A percentile compares a stretch with the other conserved stretches of the same genome.
Conservation (phyloP, 75 land plant species). For the Cupressus sempervirens region DNA sequence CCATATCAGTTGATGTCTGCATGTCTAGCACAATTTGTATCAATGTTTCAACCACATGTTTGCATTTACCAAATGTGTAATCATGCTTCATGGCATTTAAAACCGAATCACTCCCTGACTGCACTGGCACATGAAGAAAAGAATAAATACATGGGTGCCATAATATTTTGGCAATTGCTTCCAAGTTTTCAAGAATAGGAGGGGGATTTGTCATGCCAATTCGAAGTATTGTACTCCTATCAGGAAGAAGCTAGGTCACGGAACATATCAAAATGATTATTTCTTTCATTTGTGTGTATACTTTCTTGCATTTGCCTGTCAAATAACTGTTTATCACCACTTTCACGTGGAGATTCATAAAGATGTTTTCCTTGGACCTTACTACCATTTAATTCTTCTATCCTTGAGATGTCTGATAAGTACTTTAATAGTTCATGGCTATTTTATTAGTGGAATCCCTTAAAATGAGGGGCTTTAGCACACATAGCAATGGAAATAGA, state of each 20-base stretch:
- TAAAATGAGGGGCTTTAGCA: too few relatives aligned
- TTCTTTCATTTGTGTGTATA: too few relatives aligned
- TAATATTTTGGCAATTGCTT: constrained; percentile 80
- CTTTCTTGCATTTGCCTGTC: too few relatives aligned
- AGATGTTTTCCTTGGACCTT: too few relatives aligned
- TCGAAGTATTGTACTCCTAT: constrained; percentile 87
- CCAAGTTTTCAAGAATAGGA: constrained; percentile 81
- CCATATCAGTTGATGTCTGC: constrained; percentile 97
- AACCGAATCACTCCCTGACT: constrained; percentile 88
- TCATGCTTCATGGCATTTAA: constrained; percentile 91
- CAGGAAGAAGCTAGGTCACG: constrained; percentile 82
- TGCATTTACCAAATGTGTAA: constrained; percentile 79
- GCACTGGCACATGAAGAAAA: constrained; percentile 97
- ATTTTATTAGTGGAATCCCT: too few relatives aligned
- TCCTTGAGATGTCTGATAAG: too few relatives aligned
- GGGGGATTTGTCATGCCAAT: constrained; percentile 99
- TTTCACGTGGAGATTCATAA: too few relatives aligned
- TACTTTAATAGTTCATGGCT: too few relatives aligned
- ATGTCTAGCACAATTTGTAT: constrained; percentile 77
- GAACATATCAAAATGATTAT: too few relatives aligned
- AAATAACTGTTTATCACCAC: too few relatives aligned
- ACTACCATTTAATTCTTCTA: too few relatives aligned
- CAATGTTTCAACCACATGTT: constrained; percentile 81
- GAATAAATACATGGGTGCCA: constrained; percentile 87
- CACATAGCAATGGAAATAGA: too few relatives aligned